Percentiles rank a stretch among this genome's conserved stretches.
Evolutionary conservation across 176 grass and related monocot genomes (phyloP).

Genomic region (Avena atlantica): DNA sequence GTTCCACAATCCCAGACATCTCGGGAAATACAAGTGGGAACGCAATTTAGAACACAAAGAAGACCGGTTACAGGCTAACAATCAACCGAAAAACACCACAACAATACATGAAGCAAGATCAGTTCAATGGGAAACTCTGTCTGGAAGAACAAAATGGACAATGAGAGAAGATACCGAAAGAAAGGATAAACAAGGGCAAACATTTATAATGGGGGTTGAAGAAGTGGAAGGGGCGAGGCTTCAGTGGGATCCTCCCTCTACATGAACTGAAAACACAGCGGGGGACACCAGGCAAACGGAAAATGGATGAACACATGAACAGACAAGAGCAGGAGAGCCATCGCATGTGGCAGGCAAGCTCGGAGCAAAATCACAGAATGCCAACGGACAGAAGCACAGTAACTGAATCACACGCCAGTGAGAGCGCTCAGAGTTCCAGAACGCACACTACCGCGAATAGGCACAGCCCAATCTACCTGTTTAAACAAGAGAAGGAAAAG

Average conservation of each 20-base stretch:
- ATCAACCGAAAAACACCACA: background rate
- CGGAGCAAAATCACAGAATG: background rate
- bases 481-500: background rate
- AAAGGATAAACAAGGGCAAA: background rate
- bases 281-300: background rate
- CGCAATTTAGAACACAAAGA: too few relatives aligned
- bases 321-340: background rate
- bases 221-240: background rate
- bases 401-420: background rate
- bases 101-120: background rate
- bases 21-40: background rate
- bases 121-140: background rate
- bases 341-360: background rate
- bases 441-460: background rate
- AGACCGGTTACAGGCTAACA: background rate
- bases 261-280: background rate
- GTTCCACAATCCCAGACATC: background rate
- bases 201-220: background rate
- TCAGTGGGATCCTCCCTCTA: background rate
- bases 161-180: background rate
- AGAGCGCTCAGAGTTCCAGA: background rate
- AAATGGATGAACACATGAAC: background rate
- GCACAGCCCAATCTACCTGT: background rate
- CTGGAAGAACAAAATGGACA: background rate
- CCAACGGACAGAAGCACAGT: constrained; percentile 2